Evolutionary conservation across 495 filamentous ascomycete genomes (phyloP), one percentile per base, ranked within the genome.

Genomic region (Hyaloscypha bicolor): DNA sequence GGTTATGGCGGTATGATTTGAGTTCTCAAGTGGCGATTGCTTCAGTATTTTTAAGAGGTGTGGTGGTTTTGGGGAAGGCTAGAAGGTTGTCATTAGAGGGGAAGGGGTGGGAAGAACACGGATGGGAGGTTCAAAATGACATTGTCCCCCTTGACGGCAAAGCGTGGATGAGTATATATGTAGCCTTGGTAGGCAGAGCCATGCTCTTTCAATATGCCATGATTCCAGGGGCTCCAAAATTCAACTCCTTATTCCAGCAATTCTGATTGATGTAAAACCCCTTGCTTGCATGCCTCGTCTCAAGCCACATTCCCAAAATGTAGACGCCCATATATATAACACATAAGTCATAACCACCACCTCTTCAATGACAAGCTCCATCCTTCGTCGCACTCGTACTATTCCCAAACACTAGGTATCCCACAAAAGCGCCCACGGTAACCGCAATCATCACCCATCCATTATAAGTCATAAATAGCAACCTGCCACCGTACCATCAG

Each of bases 401-500:
- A 14, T 65, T 74, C 5, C 91, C 91, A 79, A 97, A 99, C 51
- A 90, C 71, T 31, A 97, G 74, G 75, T 96, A 97, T 45, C 95
- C 95, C 55, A 97, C 72, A 62, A 94, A 96, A 0, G 94, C 94
- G 29, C 95, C 95, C 14, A 94, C 82, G 12, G 90, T 92, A 12
- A 97, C 93, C 0, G 94, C 85, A 67, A 97, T 76, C 95, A 99
- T 99, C 64, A 99, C 89, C 84, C 89, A 93, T 19, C 96, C 95
- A 71, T 99, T 99, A 77, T 99, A 99, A 3, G 96, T 99, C 95
- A 99, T 99, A 79, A 99, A 99, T 25, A 99, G 81, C 68, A 99
- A 81, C 95, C 95, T 99, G 55, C n/a, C n/a, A 72, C 37, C 16
- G 33, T 6, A 22, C 11, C 60, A 55, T 68, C 57, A 48, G 66